These are phyloP conservation scores for Hylodesmum podocarpum DNA, from an alignment of 306 rosid genomes.

Conservation along the genomic window DNA sequence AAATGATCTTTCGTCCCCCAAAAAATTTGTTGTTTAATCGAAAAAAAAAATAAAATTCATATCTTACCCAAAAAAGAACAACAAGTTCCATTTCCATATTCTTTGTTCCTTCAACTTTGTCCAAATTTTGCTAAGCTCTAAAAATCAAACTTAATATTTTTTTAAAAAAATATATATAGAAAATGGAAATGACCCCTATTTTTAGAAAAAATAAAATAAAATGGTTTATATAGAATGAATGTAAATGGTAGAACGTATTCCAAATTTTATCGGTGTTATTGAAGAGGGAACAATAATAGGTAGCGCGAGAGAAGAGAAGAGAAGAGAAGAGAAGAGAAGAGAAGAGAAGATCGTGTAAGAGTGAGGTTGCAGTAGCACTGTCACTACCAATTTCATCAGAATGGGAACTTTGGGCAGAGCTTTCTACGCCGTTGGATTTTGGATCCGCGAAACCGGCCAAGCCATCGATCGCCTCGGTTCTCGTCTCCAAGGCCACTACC, in stretches of 20 bases:
- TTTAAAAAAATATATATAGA: no score
- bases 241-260: neutral
- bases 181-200: neutral
- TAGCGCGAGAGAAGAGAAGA: neutral
- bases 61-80: no score
- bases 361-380: neutral
- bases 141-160: no score
- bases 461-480: conserved; percentile 93
- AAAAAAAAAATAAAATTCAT: no score
- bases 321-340: neutral
- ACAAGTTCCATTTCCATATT: no score
- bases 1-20: no score
- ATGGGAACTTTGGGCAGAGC: conserved; percentile 92
- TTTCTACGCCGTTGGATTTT: conserved; percentile 87
- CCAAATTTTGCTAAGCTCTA: no score
- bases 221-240: neutral
- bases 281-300: neutral
- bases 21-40: no score
- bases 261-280: neutral
- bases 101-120: no score
- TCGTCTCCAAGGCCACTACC: conserved; percentile 85
- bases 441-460: conserved; percentile 98
- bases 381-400: neutral
- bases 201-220: neutral
- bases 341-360: neutral